A percentile compares a stretch with the other conserved stretches of the same genome.
phyloP scores from a whole-genome alignment of 129 eudicot species.

The Helichrysum umbraculigerum region DNA sequence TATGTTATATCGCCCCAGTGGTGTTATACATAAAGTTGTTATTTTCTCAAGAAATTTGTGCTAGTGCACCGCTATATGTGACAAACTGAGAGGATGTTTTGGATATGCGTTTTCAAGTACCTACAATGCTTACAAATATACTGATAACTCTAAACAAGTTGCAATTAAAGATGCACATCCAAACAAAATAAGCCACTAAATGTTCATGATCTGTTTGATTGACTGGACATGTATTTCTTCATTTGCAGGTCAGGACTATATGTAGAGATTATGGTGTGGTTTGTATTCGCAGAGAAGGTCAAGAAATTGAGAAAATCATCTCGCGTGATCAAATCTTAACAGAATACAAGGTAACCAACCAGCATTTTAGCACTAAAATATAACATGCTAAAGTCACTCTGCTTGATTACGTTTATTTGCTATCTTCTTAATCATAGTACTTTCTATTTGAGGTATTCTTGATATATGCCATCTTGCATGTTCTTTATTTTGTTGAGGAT shows the following conservation, averaged over 20 bases:
- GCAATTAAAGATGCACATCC: neutral
- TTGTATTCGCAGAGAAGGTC: slow-evolving; percentile 88
- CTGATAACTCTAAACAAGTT: slow-evolving; percentile 1
- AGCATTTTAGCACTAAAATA: neutral
- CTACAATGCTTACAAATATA: neutral
- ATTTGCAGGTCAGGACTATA: slow-evolving; percentile 57
- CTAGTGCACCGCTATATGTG: neutral
- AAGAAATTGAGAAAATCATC: slow-evolving; percentile 69
- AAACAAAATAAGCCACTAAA: slow-evolving; percentile 3
- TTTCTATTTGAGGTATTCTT: neutral
- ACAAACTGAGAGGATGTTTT: neutral
- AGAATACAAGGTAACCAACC: slow-evolving; percentile 52
- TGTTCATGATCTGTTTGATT: slow-evolving; percentile 11
- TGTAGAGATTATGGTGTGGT: slow-evolving; percentile 85
- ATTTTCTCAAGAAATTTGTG: neutral
- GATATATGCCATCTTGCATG: neutral
- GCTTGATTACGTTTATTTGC: neutral
- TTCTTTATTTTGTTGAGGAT: neutral
- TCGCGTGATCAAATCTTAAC: slow-evolving; percentile 50
- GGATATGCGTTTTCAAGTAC: neutral
- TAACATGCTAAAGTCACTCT: neutral
- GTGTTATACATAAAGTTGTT: neutral
- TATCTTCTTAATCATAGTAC: neutral
- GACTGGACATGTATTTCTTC: neutral
- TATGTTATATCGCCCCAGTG: slow-evolving; percentile 2